These are phyloP conservation scores for Colletotrichum karsti DNA, from an alignment of 2,329 filamentous ascomycete genomes.

Conservation along the genomic window DNA sequence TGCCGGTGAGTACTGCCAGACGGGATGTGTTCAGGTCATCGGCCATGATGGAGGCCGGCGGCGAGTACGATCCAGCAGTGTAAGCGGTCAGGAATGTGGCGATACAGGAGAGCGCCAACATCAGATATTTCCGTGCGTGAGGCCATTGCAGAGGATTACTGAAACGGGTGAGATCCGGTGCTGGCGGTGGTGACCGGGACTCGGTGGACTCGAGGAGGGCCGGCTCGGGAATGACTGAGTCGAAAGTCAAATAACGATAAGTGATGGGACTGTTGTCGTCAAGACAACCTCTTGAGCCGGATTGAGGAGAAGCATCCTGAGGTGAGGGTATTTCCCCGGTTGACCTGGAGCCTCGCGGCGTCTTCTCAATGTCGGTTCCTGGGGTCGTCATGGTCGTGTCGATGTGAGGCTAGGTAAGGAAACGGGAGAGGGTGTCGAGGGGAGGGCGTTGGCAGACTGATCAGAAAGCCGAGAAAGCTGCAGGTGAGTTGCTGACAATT, in stretches of 20 bases:
- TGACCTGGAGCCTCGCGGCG: neutral
- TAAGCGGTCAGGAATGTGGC: conserved; percentile 84
- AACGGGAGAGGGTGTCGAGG: neutral
- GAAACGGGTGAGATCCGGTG: conserved; percentile 73
- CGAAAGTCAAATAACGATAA: conserved; percentile 51
- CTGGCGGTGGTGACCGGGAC: conserved; percentile 55
- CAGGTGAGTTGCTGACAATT: neutral
- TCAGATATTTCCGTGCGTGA: conserved; percentile 70
- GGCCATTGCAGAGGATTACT: conserved; percentile 80
- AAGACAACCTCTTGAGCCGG: neutral
- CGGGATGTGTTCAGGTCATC: conserved; percentile 70
- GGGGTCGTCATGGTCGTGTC: conserved; percentile 10
- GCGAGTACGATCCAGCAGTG: conserved; percentile 81
- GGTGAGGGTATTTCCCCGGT: neutral
- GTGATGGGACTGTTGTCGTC: conserved; percentile 39
- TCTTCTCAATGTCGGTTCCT: conserved; percentile 15
- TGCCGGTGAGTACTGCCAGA: conserved; percentile 75
- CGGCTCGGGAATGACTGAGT: conserved; percentile 43
- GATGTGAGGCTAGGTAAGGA: neutral
- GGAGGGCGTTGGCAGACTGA: neutral
- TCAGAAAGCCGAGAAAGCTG: neutral
- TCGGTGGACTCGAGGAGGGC: conserved; percentile 10
- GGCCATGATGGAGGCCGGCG: conserved; percentile 72
- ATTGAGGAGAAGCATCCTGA: neutral
- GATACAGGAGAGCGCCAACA: conserved; percentile 77